Conservation (phyloP, 345 rosid genomes). For the Brassica rapa region DNA sequence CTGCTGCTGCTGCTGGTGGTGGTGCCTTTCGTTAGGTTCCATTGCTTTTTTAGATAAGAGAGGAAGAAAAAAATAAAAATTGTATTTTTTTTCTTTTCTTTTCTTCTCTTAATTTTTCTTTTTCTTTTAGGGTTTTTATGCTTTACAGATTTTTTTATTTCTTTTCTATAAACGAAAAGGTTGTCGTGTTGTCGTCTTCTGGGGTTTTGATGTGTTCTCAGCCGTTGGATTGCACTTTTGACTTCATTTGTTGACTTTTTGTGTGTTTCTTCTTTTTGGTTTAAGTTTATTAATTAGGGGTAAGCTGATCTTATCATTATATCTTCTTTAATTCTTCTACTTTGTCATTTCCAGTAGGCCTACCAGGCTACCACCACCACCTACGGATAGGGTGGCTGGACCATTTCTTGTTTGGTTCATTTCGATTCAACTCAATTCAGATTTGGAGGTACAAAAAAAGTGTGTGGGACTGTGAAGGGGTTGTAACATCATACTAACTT, state of each 20-base stretch:
- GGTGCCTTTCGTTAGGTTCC: conserved; percentile 68
- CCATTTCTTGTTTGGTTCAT: neutral
- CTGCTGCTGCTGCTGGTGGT: conserved; percentile 44
- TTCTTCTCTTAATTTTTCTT: conserved; percentile 24
- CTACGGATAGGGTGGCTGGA: neutral
- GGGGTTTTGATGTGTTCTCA: conserved; percentile 13
- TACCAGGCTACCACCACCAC: neutral
- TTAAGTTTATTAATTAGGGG: neutral
- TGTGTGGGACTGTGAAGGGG: neutral
- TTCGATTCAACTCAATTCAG: neutral
- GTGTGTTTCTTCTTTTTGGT: neutral
- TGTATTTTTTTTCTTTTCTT: conserved; percentile 6
- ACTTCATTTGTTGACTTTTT: conserved; percentile 20
- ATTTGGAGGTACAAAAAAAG: neutral
- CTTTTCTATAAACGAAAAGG: neutral
- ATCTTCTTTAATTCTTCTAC: neutral
- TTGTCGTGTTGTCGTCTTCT: conserved; percentile 36
- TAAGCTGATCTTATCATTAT: neutral
- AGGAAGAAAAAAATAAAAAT: conserved; percentile 29
- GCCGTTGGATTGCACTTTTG: conserved; percentile 28
- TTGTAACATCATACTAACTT: neutral
- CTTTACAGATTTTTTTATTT: conserved; percentile 16
- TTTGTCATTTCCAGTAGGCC: neutral
- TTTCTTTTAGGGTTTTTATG: conserved; percentile 33
- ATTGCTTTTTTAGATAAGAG: conserved; percentile 46